Conservation (phyloP, 495 filamentous ascomycete species). For the Tirmania nivea region DNA sequence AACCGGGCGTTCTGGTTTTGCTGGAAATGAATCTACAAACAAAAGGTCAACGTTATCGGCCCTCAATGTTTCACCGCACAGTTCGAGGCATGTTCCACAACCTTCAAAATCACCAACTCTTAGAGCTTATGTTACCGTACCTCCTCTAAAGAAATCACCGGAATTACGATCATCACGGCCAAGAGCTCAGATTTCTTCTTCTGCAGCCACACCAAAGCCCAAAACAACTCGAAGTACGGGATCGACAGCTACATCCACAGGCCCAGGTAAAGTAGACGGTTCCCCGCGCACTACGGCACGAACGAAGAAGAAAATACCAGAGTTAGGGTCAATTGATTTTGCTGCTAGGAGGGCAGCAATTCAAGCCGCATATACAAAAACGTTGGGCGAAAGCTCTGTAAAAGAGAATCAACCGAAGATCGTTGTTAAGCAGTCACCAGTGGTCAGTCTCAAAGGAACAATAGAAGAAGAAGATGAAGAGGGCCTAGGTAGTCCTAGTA, state of each 20-base stretch:
- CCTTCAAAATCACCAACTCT: constrained; percentile 29
- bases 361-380: constrained; percentile 41
- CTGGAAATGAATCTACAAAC: background rate
- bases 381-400: constrained; percentile 31
- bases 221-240: constrained; percentile 1
- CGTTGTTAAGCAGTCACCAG: constrained; percentile 7
- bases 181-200: background rate
- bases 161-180: constrained; percentile 14
- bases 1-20: too few species aligned
- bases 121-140: constrained; percentile 43
- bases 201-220: constrained; percentile 14
- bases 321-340: constrained; percentile 39
- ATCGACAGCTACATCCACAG: background rate
- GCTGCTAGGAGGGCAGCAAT: constrained; percentile 40
- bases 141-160: constrained; percentile 36
- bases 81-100: constrained; percentile 15
- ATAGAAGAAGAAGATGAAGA: constrained; percentile 6
- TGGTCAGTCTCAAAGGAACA: constrained; percentile 11
- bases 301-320: constrained; percentile 17
- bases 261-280: background rate
- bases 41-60: constrained; percentile 2
- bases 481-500: background rate
- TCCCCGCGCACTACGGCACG: background rate
- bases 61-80: constrained; percentile 15
- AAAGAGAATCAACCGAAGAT: constrained; percentile 23